phyloP scores from a whole-genome alignment of 2,329 filamentous ascomycete species.

The Chalara sp. region DNA sequence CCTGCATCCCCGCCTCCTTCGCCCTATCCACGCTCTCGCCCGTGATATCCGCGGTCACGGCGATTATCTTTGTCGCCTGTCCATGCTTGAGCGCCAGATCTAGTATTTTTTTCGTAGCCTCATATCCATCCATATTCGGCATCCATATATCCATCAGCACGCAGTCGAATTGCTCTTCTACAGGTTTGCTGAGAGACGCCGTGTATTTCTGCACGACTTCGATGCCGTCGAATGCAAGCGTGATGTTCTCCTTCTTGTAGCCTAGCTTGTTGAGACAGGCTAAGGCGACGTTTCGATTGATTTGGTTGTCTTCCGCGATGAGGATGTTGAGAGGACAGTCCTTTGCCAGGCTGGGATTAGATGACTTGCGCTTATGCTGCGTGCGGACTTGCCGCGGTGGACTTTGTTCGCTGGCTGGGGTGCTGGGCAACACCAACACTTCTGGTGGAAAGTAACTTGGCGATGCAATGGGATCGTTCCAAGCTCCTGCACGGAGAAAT shows the following conservation, averaged over 20 bases:
- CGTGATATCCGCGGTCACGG: constrained; percentile 50
- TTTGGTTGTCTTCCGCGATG: constrained; percentile 66
- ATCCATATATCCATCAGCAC: constrained; percentile 74
- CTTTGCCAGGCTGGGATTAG: constrained; percentile 50
- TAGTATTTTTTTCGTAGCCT: constrained; percentile 58
- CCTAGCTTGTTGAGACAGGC: constrained; percentile 62
- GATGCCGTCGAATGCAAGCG: constrained; percentile 60
- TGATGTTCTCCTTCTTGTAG: constrained; percentile 45
- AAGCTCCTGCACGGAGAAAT: constrained; percentile 1
- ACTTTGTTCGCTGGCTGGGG: not conserved
- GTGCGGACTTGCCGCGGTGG: not conserved
- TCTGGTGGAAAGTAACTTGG: not conserved
- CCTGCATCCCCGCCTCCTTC: constrained; percentile 45
- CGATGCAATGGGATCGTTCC: constrained; percentile 1
- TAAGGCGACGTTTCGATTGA: constrained; percentile 61
- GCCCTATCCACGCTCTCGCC: constrained; percentile 41
- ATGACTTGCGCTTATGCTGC: constrained; percentile 15
- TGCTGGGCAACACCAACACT: not conserved
- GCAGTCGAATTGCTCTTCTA: constrained; percentile 44
- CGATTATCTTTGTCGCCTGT: constrained; percentile 34
- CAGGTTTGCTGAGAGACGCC: constrained; percentile 29
- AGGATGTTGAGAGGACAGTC: constrained; percentile 60
- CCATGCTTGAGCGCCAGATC: constrained; percentile 17
- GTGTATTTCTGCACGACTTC: constrained; percentile 59
- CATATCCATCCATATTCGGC: constrained; percentile 65